These are phyloP conservation scores for Orobanche coerulescens DNA, from an alignment of 257 asterid species.

Conservation along the genomic window DNA sequence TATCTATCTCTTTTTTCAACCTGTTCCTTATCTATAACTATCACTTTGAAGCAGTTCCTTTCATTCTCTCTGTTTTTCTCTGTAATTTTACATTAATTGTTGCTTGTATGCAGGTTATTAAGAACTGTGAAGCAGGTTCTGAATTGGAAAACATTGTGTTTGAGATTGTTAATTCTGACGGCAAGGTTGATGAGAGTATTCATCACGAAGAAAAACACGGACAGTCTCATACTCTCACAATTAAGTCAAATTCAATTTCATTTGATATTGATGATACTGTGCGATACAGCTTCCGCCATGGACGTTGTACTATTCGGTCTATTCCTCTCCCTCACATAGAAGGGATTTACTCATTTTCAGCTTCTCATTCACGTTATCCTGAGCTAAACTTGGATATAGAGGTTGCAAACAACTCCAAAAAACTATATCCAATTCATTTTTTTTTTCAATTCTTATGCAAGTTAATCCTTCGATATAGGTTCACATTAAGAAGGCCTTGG, in stretches of 20 bases:
- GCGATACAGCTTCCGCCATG: conserved; percentile 40
- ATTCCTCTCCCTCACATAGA: conserved; percentile 40
- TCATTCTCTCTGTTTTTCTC: neutral
- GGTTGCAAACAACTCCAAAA: conserved; percentile 30
- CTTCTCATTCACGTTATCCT: conserved; percentile 46
- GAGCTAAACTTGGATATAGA: conserved; percentile 40
- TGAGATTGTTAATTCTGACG: conserved; percentile 41
- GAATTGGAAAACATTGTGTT: conserved; percentile 43
- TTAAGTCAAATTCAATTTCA: conserved; percentile 34
- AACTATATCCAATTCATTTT: neutral
- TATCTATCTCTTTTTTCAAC: neutral
- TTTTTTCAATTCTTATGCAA: neutral
- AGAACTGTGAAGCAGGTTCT: conserved; percentile 42
- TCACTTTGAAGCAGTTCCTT: neutral
- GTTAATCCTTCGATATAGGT: conserved; percentile 28
- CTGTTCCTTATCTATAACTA: neutral
- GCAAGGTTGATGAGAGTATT: conserved; percentile 45
- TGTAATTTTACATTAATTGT: neutral
- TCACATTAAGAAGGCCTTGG: conserved; percentile 21
- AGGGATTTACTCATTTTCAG: conserved; percentile 41
- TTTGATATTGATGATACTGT: conserved; percentile 36
- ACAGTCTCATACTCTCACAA: conserved; percentile 39
- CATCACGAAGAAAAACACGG: conserved; percentile 41
- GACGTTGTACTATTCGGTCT: conserved; percentile 47
- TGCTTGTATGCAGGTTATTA: conserved; percentile 36